phyloP scores from a whole-genome alignment of 129 eudicot species.

The Chrysanthemum lavandulifolium region DNA sequence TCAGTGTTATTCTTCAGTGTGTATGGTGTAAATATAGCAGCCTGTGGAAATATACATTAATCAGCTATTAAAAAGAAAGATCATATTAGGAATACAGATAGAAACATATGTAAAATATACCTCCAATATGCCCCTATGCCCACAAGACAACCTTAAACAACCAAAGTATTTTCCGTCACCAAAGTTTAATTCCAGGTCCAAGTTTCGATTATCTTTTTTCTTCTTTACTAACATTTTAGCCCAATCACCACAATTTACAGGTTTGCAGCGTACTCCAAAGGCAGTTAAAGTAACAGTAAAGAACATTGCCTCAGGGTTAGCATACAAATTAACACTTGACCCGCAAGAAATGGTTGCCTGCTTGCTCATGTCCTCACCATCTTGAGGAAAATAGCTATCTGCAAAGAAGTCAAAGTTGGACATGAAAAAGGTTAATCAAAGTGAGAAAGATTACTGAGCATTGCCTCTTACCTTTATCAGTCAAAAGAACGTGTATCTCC shows the following conservation, averaged over 20 bases:
- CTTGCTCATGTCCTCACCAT: constrained; percentile 47
- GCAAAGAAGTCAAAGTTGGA: constrained; percentile 25
- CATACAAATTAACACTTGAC: constrained; percentile 69
- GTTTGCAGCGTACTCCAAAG: constrained; percentile 68
- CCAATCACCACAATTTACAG: constrained; percentile 90
- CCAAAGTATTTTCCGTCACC: constrained; percentile 80
- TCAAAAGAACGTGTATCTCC: constrained; percentile 72
- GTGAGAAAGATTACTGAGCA: constrained; percentile 16
- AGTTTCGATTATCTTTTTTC: constrained; percentile 50
- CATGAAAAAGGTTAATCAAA: constrained; percentile 15
- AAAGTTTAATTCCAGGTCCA: constrained; percentile 88
- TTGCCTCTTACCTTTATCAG: constrained; percentile 57
- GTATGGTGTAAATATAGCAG: constrained; percentile 74
- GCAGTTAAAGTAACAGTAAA: constrained; percentile 66
- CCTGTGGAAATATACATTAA: constrained; percentile 52
- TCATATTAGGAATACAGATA: not conserved
- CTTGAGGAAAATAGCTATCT: constrained; percentile 50
- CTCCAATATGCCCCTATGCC: constrained; percentile 78
- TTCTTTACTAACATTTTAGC: constrained; percentile 79
- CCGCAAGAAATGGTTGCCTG: constrained; percentile 66
- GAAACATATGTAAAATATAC: constrained; percentile 44
- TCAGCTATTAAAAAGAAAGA: constrained; percentile 24
- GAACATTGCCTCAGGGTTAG: constrained; percentile 71
- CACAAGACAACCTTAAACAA: constrained; percentile 73
- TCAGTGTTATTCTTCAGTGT: constrained; percentile 74